phyloP scores from a whole-genome alignment of 2,329 filamentous ascomycete species.

The Ophiocordyceps camponoti-saundersi region DNA sequence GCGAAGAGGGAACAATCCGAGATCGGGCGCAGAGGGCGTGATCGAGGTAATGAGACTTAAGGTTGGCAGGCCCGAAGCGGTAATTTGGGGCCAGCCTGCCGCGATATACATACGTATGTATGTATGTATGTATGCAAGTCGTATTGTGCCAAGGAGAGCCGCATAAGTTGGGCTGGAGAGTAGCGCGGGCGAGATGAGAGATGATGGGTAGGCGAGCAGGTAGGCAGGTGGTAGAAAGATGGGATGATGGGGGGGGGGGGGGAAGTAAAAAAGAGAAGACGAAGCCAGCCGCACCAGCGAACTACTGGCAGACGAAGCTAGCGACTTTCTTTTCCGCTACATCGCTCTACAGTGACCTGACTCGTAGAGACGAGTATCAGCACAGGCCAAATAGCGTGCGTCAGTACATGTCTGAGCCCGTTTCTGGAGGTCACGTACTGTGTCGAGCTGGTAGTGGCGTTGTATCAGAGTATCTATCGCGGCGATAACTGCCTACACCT shows the following conservation, averaged over 20 bases:
- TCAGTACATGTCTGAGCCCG: too few relatives aligned
- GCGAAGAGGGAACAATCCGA: neutral
- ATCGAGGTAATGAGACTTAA: constrained; percentile 9
- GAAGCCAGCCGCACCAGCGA: neutral
- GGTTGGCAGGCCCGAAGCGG: neutral
- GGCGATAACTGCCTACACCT: too few relatives aligned
- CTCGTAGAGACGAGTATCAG: too few relatives aligned
- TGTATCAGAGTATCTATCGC: too few relatives aligned
- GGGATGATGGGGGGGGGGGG: neutral
- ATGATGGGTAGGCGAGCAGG: neutral
- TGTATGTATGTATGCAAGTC: neutral
- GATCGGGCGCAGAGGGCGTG: constrained; percentile 5
- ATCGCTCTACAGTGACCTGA: too few relatives aligned
- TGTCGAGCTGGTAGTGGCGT: too few relatives aligned
- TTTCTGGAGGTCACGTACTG: too few relatives aligned
- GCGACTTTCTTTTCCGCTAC: neutral
- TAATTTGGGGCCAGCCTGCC: neutral
- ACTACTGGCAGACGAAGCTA: neutral
- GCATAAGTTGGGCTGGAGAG: neutral
- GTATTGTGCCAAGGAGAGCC: neutral
- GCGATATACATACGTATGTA: neutral
- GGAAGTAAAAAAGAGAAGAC: neutral
- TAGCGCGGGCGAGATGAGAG: neutral
- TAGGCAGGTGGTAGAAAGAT: neutral
- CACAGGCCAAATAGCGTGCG: too few relatives aligned